Evolutionary conservation across 768 basidiomycete species (phyloP).

Genomic region (Lyophyllum semitale): DNA sequence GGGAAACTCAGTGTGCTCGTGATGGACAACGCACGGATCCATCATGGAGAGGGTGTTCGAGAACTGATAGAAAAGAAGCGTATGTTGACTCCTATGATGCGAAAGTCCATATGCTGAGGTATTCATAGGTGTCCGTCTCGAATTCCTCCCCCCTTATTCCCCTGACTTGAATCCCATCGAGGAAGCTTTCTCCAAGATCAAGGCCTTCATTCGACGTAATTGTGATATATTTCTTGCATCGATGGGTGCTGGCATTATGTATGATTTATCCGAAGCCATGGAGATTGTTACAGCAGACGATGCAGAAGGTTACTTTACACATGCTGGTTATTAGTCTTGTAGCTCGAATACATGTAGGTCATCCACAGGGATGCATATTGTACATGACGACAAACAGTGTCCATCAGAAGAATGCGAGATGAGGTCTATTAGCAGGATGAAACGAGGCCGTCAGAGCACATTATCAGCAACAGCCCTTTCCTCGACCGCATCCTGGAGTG

Average conservation of each 20-base stretch:
- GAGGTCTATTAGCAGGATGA: not conserved
- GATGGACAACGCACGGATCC: constrained; percentile 36
- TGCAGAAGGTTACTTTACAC: constrained; percentile 30
- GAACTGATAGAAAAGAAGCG: too few relatives aligned
- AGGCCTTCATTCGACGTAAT: constrained; percentile 28
- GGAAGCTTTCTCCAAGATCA: constrained; percentile 39
- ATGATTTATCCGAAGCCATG: constrained; percentile 26
- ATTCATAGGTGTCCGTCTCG: constrained; percentile 27
- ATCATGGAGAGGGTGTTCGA: constrained; percentile 28
- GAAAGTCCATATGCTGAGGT: not conserved
- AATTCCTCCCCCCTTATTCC: constrained; percentile 39
- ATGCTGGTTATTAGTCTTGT: constrained; percentile 30
- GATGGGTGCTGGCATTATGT: constrained; percentile 19
- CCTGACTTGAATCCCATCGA: constrained; percentile 43
- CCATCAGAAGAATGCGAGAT: not conserved
- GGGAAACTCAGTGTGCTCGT: constrained; percentile 29
- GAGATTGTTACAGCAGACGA: constrained; percentile 27
- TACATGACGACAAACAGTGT: not conserved
- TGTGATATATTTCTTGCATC: constrained; percentile 5
- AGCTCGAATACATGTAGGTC: not conserved
- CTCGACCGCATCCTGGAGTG: too few relatives aligned
- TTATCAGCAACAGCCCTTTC: too few relatives aligned
- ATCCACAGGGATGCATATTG: not conserved
- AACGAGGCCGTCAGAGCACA: too few relatives aligned
- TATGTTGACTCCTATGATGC: constrained; percentile 11